A percentile compares a stretch with the other conserved stretches of the same genome.
Conservation (phyloP, 495 filamentous ascomycete genomes). For the Friedmanniomyces endolithicus region DNA sequence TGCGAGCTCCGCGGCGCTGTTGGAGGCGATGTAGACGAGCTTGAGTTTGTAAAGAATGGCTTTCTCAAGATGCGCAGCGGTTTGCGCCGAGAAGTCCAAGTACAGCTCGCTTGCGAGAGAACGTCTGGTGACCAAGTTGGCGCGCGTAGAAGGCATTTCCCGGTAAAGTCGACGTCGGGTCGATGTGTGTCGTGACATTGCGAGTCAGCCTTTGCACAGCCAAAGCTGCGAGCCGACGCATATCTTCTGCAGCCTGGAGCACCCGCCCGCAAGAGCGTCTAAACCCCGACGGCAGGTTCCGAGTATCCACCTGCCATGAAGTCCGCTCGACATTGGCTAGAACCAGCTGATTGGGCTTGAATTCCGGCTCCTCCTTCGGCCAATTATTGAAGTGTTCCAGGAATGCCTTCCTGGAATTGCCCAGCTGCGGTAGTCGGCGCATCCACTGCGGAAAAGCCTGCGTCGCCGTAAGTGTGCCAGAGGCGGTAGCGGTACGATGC, state of each 20-base stretch:
- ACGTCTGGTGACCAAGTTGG: conserved; percentile 19
- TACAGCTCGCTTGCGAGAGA: background rate
- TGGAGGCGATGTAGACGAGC: conserved; percentile 27
- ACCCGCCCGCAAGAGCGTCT: conserved; percentile 13
- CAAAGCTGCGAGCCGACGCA: conserved; percentile 13
- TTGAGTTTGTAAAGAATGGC: conserved; percentile 10
- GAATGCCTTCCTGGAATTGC: conserved; percentile 4
- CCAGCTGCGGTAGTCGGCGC: background rate
- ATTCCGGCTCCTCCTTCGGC: conserved; percentile 5
- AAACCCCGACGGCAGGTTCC: conserved; percentile 7
- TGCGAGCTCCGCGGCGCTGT: conserved; percentile 17
- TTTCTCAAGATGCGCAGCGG: conserved; percentile 4
- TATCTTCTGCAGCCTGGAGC: background rate
- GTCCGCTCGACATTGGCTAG: conserved; percentile 13
- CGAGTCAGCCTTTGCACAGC: conserved; percentile 24
- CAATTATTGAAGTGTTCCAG: conserved; percentile 6
- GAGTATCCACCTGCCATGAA: conserved; percentile 7
- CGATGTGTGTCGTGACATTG: background rate
- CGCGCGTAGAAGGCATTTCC: conserved; percentile 18
- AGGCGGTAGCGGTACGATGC: conserved; percentile 6
- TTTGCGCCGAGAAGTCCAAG: conserved; percentile 12
- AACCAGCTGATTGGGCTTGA: background rate
- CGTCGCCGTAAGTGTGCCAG: background rate
- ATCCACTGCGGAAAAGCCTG: background rate
- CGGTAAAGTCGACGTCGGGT: conserved; percentile 18